Percentiles rank a stretch among this genome's conserved stretches.
Conservation (phyloP, 371 early-diverging fungal genomes). For the Apophysomyces elegans region DNA sequence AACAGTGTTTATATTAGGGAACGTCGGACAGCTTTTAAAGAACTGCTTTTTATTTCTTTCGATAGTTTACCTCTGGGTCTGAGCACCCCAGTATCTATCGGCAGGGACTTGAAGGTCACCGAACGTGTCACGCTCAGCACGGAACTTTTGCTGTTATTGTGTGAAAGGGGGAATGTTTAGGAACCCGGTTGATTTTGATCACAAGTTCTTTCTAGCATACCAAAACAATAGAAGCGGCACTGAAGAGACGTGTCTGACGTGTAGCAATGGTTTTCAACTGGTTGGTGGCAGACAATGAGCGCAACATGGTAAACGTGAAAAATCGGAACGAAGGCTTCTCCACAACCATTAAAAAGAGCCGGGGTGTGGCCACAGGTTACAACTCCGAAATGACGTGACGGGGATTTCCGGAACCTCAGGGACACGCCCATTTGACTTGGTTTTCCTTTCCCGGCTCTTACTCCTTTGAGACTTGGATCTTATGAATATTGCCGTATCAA, state of each 20-base stretch:
- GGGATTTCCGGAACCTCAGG: too few relatives aligned
- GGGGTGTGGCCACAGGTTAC: not conserved
- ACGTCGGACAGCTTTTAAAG: not conserved
- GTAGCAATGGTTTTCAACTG: slow-evolving; percentile 28
- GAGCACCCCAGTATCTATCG: slow-evolving; percentile 90
- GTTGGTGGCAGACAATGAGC: slow-evolving; percentile 28
- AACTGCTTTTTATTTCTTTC: too few relatives aligned
- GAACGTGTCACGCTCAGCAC: slow-evolving; percentile 85
- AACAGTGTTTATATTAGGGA: not conserved
- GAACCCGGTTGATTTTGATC: too few relatives aligned
- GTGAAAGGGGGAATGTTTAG: not conserved
- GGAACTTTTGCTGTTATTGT: slow-evolving; percentile 50
- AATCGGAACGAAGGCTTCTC: slow-evolving; percentile 5
- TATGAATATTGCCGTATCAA: too few relatives aligned
- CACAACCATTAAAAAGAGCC: not conserved
- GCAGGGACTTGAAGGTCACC: slow-evolving; percentile 87
- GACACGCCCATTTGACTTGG: too few relatives aligned
- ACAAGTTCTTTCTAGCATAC: slow-evolving; percentile 15
- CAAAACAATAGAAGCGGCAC: slow-evolving; percentile 26
- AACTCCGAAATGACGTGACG: slow-evolving; percentile 8
- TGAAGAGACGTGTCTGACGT: slow-evolving; percentile 28
- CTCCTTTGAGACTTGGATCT: too few relatives aligned
- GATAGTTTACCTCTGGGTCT: slow-evolving; percentile 76
- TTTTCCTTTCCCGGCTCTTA: too few relatives aligned
- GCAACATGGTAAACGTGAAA: slow-evolving; percentile 29